Evolutionary conservation across 257 asterid genomes (phyloP).

Genomic region (Solanum appendiculatum): DNA sequence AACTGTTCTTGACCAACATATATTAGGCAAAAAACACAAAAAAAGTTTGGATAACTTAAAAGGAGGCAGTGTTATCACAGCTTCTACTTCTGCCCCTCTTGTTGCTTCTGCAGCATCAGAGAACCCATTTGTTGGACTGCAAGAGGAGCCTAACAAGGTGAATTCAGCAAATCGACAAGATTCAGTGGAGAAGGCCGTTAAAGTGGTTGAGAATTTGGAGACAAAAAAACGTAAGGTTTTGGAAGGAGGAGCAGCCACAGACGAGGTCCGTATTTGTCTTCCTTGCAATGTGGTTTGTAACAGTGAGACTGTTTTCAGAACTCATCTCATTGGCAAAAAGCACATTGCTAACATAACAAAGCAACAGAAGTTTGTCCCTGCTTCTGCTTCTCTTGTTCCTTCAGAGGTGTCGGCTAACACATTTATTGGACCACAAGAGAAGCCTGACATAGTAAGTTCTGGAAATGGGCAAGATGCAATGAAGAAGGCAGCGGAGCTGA

Average conservation of each 20-base stretch:
- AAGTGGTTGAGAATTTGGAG: constrained; percentile 36
- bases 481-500: constrained; percentile 29
- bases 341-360: constrained; percentile 49
- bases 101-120: background rate
- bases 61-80: background rate
- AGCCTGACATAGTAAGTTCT: constrained; percentile 19
- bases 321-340: constrained; percentile 60
- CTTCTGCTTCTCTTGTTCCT: constrained; percentile 2
- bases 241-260: constrained; percentile 62
- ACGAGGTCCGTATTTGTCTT: constrained; percentile 34
- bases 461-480: constrained; percentile 15
- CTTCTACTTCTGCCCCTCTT: background rate
- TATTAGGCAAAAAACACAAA: constrained; percentile 56
- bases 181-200: constrained; percentile 30
- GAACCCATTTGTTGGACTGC: constrained; percentile 34
- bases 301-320: constrained; percentile 40
- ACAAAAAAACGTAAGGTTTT: constrained; percentile 42
- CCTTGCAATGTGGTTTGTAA: constrained; percentile 75
- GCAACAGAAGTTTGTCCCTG: background rate
- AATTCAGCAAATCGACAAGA: constrained; percentile 14
- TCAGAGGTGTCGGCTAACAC: constrained; percentile 2
- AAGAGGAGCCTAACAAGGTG: constrained; percentile 28
- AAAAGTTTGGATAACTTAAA: constrained; percentile 40
- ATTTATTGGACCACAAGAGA: constrained; percentile 41
- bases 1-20: constrained; percentile 51